phyloP scores from a whole-genome alignment of 257 asterid species.

The Jacaranda copaia region DNA sequence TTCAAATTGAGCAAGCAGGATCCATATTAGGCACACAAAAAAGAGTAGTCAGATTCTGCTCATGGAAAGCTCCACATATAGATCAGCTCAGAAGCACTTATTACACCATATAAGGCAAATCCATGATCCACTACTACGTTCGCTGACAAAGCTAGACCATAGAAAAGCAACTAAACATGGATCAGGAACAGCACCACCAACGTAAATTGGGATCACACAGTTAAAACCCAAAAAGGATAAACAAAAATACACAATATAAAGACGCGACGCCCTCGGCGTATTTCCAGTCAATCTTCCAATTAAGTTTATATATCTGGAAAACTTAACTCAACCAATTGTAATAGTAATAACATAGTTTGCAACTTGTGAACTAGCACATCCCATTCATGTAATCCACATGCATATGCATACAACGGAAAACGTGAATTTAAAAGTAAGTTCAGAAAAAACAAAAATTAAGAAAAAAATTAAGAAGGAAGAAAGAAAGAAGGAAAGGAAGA shows the following conservation, averaged over 20 bases:
- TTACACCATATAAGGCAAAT: background rate
- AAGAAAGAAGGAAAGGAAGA: background rate
- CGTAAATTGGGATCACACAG: background rate
- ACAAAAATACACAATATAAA: background rate
- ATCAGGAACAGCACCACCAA: background rate
- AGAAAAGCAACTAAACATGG: background rate
- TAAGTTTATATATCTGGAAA: background rate
- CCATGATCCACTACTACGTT: conserved; percentile 1
- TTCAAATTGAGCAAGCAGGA: background rate
- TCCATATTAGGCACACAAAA: background rate
- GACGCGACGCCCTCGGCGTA: background rate
- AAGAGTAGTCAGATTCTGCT: background rate
- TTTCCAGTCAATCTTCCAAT: background rate
- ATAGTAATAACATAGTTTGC: background rate
- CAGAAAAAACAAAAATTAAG: background rate
- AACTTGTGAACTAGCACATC: background rate
- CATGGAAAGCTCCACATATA: conserved; percentile 2
- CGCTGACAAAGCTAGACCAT: background rate
- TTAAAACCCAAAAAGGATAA: background rate
- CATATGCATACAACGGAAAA: background rate
- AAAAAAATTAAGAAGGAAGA: background rate
- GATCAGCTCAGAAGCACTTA: background rate
- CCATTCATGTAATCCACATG: background rate
- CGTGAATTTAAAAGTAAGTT: background rate
- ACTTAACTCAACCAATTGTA: background rate